Evolutionary conservation across 805 yeast species (phyloP).

Genomic region (Wickerhamomyces kurtzmanii): DNA sequence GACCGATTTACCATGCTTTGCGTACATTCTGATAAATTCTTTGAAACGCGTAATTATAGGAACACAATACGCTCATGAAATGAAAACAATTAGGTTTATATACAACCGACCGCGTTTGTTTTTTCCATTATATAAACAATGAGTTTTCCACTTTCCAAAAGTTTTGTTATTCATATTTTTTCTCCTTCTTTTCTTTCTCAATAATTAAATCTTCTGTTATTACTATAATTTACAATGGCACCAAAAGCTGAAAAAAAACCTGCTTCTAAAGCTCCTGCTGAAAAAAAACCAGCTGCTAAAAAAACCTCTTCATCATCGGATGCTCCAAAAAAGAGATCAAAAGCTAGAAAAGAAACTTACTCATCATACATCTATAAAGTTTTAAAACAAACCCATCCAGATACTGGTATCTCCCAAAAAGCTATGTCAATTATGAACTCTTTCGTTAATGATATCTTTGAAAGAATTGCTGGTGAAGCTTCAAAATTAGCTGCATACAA

Average conservation of each 20-base stretch:
- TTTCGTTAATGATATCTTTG: constrained; percentile 94
- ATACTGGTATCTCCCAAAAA: constrained; percentile 97
- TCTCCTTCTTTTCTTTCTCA: background rate
- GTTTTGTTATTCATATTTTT: background rate
- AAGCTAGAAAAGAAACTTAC: constrained; percentile 96
- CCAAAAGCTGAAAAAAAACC: constrained; percentile 53
- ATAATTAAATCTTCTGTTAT: background rate
- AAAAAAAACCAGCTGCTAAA: constrained; percentile 89
- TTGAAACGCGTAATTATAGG: no score
- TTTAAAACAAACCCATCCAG: constrained; percentile 98
- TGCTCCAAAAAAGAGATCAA: constrained; percentile 84
- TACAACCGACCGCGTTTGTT: no score
- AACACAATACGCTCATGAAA: no score
- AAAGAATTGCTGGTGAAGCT: constrained; percentile 96
- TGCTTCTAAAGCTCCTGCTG: constrained; percentile 97
- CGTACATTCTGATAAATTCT: no score
- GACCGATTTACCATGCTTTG: no score
- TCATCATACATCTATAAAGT: constrained; percentile 98
- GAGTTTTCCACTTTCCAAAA: no score
- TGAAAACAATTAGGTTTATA: no score
- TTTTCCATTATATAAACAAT: no score
- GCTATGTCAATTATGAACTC: constrained; percentile 99
- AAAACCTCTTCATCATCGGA: constrained; percentile 76
- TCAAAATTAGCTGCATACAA: constrained; percentile 98
- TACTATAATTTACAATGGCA: constrained; percentile 42